A percentile compares a stretch with the other conserved stretches of the same genome.
phyloP scores from a whole-genome alignment of 495 filamentous ascomycete species.

The Aspergillus bridgeri region DNA sequence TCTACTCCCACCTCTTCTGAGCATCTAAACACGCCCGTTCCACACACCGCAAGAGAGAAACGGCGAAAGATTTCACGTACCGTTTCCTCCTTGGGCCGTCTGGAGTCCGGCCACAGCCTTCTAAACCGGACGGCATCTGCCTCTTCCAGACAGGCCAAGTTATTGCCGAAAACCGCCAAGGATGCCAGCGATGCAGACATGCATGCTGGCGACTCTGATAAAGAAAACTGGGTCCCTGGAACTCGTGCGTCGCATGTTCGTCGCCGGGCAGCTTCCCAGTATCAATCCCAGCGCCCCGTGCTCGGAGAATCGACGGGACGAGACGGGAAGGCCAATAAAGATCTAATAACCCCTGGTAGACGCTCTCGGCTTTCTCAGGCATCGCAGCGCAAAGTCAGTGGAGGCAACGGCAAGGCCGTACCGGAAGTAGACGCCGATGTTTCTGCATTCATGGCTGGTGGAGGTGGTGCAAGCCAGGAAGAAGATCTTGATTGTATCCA shows the following conservation, averaged over 20 bases:
- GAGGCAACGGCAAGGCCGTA: conserved; percentile 26
- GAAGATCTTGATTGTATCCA: conserved; percentile 77
- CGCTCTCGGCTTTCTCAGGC: conserved; percentile 34
- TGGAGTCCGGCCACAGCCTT: conserved; percentile 48
- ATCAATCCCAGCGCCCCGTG: conserved; percentile 35
- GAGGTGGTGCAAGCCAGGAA: conserved; percentile 56
- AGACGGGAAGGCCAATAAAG: conserved; percentile 23
- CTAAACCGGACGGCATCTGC: conserved; percentile 14
- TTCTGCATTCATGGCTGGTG: conserved; percentile 63
- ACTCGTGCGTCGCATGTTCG: conserved; percentile 41
- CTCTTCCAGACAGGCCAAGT: conserved; percentile 26
- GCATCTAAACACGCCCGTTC: conserved; percentile 41
- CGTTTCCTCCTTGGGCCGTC: conserved; percentile 61
- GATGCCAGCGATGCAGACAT: conserved; percentile 33
- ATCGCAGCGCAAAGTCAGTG: conserved; percentile 12
- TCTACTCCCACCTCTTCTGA: conserved; percentile 38
- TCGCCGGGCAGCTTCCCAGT: conserved; percentile 33
- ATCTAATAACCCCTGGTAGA: conserved; percentile 28
- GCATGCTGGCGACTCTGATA: conserved; percentile 74
- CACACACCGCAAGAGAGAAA: conserved; percentile 52
- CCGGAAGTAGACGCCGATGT: conserved; percentile 54
- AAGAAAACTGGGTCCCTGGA: conserved; percentile 83
- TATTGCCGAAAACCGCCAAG: conserved; percentile 24
- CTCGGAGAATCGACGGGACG: conserved; percentile 44
- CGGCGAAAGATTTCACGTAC: conserved; percentile 59